Base-by-base conservation (phyloP, 768 basidiomycete genomes). In the Xerocomus spinulosus region DNA sequence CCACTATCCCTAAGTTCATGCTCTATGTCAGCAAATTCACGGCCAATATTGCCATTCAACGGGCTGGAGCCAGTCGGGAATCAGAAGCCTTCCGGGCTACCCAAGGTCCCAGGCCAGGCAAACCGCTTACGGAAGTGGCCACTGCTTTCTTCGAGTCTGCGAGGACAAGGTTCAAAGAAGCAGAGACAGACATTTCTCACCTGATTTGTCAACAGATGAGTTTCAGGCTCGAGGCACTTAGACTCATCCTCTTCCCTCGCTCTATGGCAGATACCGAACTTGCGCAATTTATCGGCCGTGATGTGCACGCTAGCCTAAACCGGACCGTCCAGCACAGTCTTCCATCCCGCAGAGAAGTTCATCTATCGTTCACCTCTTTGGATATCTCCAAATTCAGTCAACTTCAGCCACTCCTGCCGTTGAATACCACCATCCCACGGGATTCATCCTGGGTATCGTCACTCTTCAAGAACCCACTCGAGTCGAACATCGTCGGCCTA, bases 81-180 rank as follows among this genome's bases (percentile, higher is more conserved):
- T 92, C 90, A 1, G 77, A 76, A 49, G 82, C 84, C 2, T 93
- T 88, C 73, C 75, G 85, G 20, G 75, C 77, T n/a, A 80, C 81
- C 13, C 79, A 79, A n/a, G 71, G 76, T 5, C 83, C 85, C 5
- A 84, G 80, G 57, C 86, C 86, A 7, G 83, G 83, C 42, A 91
- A 90, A 53, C 83, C 90, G 2, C 70, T 93, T 14, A 88, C 87
- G 2, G 80, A 85, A 12, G 88, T 92, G n/a, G 90, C 91, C 2
- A 81, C 87, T 52, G 87, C 89, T 25, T 87, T 92, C 81, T 65
- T 92, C 32, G 73, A 78, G 46, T 86, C 87, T 0, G 86, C 90
- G 23, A 78, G 81, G 34, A 81, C 71, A 35, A 79, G 81, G 18
- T 79, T 90, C 65, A 83, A 79, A 54, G 87, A 88, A 66, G 73